phyloP scores from a whole-genome alignment of 192 early-diverging fungal genomes.

The Polychytrium aggregatum region DNA sequence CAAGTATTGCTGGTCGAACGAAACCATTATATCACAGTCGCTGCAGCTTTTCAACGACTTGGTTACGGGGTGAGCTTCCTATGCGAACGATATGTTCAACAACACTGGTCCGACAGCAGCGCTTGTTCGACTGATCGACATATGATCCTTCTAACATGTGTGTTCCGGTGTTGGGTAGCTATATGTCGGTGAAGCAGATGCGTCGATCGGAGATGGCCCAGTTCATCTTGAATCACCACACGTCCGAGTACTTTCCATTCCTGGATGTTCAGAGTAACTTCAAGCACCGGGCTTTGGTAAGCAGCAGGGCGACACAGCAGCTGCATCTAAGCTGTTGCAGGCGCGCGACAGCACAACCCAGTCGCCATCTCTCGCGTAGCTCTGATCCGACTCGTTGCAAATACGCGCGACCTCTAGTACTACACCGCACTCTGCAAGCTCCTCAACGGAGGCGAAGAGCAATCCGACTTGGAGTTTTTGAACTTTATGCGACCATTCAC shows the following conservation, averaged over 20 bases:
- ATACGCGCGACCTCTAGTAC: too few relatives aligned
- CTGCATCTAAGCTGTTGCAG: too few relatives aligned
- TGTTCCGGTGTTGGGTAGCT: slow-evolving; percentile 25
- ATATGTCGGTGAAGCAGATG: slow-evolving; percentile 63
- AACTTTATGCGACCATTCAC: slow-evolving; percentile 66
- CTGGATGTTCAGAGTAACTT: slow-evolving; percentile 45
- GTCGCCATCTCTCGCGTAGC: too few relatives aligned
- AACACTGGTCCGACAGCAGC: too few relatives aligned
- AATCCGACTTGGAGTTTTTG: slow-evolving; percentile 45
- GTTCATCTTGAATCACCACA: slow-evolving; percentile 61
- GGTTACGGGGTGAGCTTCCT: slow-evolving; percentile 18
- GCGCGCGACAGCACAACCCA: too few relatives aligned
- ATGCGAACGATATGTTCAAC: background rate
- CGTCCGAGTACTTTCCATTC: slow-evolving; percentile 59
- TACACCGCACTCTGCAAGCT: slow-evolving; percentile 69
- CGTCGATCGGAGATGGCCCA: slow-evolving; percentile 62
- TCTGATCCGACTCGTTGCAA: too few relatives aligned
- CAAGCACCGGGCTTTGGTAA: slow-evolving; percentile 41
- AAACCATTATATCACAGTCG: slow-evolving; percentile 47
- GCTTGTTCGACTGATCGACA: too few relatives aligned
- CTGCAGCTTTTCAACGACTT: slow-evolving; percentile 69
- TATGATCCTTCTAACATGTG: slow-evolving; percentile 3
- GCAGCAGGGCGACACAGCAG: too few relatives aligned
- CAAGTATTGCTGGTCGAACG: slow-evolving; percentile 42
- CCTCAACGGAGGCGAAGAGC: slow-evolving; percentile 56